Base-by-base conservation (phyloP, 148 eudicot genomes). In the Cornus kousa region DNA sequence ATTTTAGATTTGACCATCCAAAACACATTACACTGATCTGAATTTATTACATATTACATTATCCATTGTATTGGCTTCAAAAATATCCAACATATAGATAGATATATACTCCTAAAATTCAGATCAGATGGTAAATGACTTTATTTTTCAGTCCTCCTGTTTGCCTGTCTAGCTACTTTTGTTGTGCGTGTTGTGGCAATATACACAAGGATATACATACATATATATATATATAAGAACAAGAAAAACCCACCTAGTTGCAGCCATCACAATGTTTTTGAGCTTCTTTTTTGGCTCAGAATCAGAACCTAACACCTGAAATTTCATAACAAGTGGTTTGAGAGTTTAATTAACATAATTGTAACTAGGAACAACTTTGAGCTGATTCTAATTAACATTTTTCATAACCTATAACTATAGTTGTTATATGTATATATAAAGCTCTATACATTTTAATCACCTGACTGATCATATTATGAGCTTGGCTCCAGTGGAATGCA, bases 401-500 rank as follows among this genome's bases (percentile, higher is more conserved):
- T 17, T 57, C 20, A 12, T 57, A 57, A 57, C 20, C 37, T 62
- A 62, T 62, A n/a, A 62, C 23, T 19, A 62, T 17, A n/a, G 2
- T 5, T 19, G 9, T 62, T 62, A 62, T 20, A 60, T 60, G 14
- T 60, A 14, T 55, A 57, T 57, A 57, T 57, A 67, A 10, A 48
- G 14, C 23, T 72, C 6, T 48, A 43, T 11, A 72, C 32, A 37
- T 55, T 33, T 78, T 23, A 12, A 32, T 74, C 84, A 91, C 99
- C 93, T 97, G 97, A 43, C 88, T 86, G 78, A 97, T 93, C 81
- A 97, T 88, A 70, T 78, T 75, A 57, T 90, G 90, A 37, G 97
- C 95, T 68, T 84, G 90, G 78, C 69, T 88, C 99, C 99, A 97
- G 55, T 97, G 99, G 73, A 94, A 97, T 37, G 97, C 99, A 68